Evolutionary conservation across 306 rosid species (phyloP), one percentile per base, ranked within the genome.

Genomic region (Senna siamea): DNA sequence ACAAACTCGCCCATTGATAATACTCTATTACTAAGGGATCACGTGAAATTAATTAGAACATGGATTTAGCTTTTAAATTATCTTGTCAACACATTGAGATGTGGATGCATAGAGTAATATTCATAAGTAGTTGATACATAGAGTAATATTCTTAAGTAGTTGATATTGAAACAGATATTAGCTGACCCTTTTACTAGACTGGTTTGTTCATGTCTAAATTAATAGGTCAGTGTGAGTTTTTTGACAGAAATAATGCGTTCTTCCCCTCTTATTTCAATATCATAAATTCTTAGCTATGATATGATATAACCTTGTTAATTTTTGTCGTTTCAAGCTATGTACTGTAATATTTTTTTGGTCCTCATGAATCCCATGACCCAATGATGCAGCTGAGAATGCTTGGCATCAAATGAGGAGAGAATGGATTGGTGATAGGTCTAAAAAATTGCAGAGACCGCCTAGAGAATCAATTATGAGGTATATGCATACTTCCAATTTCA

Each of bases 391-490:
- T 37, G 93, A 86, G 86, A 76, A 79, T 69, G 82, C 89, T 75
- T 90, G 96, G 96, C 85, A 83, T 66, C 78, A 83, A 71, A 77
- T 19, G 71, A 81, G 96, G 79, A 88, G 54, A 66, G 86, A 86
- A 83, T 90, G 96, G 91, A 79, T 83, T 9, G 93, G 91, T 32
- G 77, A 84, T 73, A 78, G 17, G 51, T 79, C 88, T 52, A 78
- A 72, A 54, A 84, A 74, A 10, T 19, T 72, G 37, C 82, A 12
- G 66, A 81, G 74, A 83, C 67, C 74, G 2, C 83, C 82, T 44
- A 75, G 78, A 73, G 91, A 88, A 73, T 85, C 87, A 35, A 73
- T 88, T 53, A 68, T 85, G 88, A 88, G 96, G 93, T 88, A 79
- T 51, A 23, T 50, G 43, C 72, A 43, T 70, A 46, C 28, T 60